A percentile compares a stretch with the other conserved stretches of the same genome.
Conservation (phyloP, 495 filamentous ascomycete species). For the Penicillium silybi region DNA sequence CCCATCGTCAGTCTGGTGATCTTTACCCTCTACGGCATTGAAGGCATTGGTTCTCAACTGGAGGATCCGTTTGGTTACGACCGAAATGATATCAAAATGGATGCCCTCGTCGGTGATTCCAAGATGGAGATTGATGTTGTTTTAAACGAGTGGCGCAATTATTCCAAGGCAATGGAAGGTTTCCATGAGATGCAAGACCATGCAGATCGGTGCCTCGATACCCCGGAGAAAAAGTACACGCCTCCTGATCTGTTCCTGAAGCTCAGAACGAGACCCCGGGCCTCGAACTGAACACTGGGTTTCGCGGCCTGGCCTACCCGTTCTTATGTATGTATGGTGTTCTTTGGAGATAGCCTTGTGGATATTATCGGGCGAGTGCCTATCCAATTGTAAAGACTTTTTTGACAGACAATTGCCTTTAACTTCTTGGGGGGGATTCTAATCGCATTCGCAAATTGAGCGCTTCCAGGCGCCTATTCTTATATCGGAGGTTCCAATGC, state of each 20-base stretch:
- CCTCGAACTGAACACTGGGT: background rate
- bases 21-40: constrained; percentile 73
- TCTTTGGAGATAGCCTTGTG: background rate
- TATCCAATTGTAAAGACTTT: background rate
- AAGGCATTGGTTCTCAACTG: constrained; percentile 67
- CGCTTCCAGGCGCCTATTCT: background rate
- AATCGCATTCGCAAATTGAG: background rate
- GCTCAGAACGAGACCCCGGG: constrained; percentile 3
- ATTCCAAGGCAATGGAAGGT: constrained; percentile 21
- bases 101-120: constrained; percentile 65
- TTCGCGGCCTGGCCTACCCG: background rate
- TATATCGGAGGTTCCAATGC: constrained; percentile 68
- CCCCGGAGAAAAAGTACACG: constrained; percentile 13
- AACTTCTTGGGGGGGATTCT: background rate
- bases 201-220: constrained; percentile 11
- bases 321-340: background rate
- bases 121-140: constrained; percentile 61
- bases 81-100: constrained; percentile 76
- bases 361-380: background rate
- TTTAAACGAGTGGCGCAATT: constrained; percentile 57
- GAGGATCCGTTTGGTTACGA: constrained; percentile 77
- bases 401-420: background rate
- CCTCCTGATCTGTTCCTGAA: constrained; percentile 39
- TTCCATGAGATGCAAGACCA: constrained; percentile 1
- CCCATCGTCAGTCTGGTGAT: constrained; percentile 63